Evolutionary conservation across 352 stramenopile genomes (phyloP).

Genomic region (Aphanomyces euteiches): DNA sequence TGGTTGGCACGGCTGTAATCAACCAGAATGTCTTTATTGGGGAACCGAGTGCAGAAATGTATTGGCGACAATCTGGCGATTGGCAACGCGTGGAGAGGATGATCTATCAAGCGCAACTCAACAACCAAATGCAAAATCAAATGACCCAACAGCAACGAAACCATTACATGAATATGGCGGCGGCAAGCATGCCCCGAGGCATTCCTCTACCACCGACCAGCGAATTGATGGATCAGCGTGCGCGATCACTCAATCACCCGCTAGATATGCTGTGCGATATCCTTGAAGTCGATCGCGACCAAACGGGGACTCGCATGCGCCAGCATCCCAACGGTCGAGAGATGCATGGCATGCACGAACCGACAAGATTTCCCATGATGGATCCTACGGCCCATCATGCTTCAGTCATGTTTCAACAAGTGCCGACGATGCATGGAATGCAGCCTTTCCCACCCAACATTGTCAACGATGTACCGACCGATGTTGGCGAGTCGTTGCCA

Average conservation of each 20-base stretch:
- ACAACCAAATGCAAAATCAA: constrained; percentile 22
- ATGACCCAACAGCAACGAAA: constrained; percentile 1
- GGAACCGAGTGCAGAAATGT: constrained; percentile 13
- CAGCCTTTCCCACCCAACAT: not conserved
- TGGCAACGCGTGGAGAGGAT: constrained; percentile 16
- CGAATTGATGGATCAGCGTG: constrained; percentile 8
- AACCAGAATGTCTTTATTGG: constrained; percentile 20
- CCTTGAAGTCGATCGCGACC: constrained; percentile 10
- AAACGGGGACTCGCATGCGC: not conserved
- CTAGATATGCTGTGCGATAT: constrained; percentile 18
- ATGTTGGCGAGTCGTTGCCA: not conserved
- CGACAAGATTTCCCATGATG: constrained; percentile 7
- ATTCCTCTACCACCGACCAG: not conserved
- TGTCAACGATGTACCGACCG: not conserved
- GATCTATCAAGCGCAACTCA: constrained; percentile 13
- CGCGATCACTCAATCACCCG: constrained; percentile 8
- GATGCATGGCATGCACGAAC: not conserved
- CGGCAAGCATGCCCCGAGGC: constrained; percentile 1
- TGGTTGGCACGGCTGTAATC: constrained; percentile 8
- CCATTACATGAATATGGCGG: not conserved
- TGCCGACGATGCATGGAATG: not conserved
- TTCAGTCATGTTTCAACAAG: constrained; percentile 2
- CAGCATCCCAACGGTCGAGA: not conserved
- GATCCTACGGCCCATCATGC: constrained; percentile 4
- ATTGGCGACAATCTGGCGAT: constrained; percentile 16